Evolutionary conservation across 1,284 basidiomycete genomes (phyloP), one percentile per base, ranked within the genome.

Genomic region (Microbotryum scabiosae): DNA sequence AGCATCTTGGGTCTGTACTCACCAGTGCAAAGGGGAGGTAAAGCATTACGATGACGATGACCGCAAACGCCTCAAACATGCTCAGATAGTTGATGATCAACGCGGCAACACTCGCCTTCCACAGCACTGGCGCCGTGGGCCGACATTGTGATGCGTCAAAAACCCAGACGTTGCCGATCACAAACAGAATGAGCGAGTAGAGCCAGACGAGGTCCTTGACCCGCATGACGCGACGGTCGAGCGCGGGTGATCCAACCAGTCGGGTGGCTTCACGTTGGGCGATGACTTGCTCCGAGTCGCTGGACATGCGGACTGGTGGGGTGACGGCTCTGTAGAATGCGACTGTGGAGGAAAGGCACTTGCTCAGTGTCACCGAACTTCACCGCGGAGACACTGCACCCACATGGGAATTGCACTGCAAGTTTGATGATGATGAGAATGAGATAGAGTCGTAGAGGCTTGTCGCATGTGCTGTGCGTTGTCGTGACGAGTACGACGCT

Each of bases 111-210:
- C 64, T 54, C 5, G 56, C 50, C 21, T 55, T 64, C 64, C 62
- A 70, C 48, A 71, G 57, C 18, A 56, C 32, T 1, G 67, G 69
- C 18, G 62, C 57, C 2, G 64, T 64, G 7, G 30, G 12, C 9
- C 45, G 53, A 51, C 70, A 71, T 1, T 62, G 64, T 18, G 56
- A 9, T 7, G 36, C 28, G 4, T 53, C 44, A 49, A 64, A 61
- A 43, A 67, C 21, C 65, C 66, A 70, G 32, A 61, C 51, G 57
- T 71, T 71, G 54, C 68, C 69, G 16, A 69, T 36, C 36, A 67
- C 45, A 57, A 70, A 69, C 26, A 69, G 50, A n/a, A 67, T 54
- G 23, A 68, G 45, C 8, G 61, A 61, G 52, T 61, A 60, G 26
- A 65, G 26, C 18, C 57, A 54, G 21, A 65, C 45, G 16, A 67